These are phyloP conservation scores for Phytophthora foliorum DNA, from an alignment of 352 stramenopile genomes.

Conservation along the genomic window DNA sequence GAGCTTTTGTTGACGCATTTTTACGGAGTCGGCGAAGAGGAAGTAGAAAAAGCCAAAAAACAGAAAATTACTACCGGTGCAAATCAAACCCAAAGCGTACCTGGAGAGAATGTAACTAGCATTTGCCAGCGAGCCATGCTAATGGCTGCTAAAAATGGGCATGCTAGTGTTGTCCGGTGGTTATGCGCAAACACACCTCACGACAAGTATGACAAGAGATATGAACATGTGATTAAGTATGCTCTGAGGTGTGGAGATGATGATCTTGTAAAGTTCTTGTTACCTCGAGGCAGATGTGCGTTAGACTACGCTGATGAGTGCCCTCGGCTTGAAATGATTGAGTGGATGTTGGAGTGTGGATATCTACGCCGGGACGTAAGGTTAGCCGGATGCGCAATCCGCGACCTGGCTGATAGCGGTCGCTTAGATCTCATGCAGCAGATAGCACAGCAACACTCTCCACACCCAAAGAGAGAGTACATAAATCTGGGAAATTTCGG, in stretches of 20 bases:
- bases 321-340: conserved; percentile 12
- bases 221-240: background rate
- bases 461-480: background rate
- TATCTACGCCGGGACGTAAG: conserved; percentile 4
- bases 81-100: background rate
- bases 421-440: conserved; percentile 27
- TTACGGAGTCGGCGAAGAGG: background rate
- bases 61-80: background rate
- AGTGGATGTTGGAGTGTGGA: conserved; percentile 24
- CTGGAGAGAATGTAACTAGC: background rate
- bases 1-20: background rate
- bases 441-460: conserved; percentile 9
- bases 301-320: conserved; percentile 6
- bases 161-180: background rate
- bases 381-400: conserved; percentile 10
- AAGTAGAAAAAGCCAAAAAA: background rate
- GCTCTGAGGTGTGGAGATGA: background rate
- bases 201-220: background rate
- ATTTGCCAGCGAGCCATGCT: background rate
- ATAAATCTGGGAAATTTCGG: background rate
- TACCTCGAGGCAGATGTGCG: conserved; percentile 4
- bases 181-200: background rate
- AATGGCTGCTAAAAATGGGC: background rate
- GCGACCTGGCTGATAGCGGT: conserved; percentile 2
- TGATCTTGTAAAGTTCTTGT: conserved; percentile 3